phyloP scores from a whole-genome alignment of 805 yeast genomes.

The Metschnikowia dekortorum region DNA sequence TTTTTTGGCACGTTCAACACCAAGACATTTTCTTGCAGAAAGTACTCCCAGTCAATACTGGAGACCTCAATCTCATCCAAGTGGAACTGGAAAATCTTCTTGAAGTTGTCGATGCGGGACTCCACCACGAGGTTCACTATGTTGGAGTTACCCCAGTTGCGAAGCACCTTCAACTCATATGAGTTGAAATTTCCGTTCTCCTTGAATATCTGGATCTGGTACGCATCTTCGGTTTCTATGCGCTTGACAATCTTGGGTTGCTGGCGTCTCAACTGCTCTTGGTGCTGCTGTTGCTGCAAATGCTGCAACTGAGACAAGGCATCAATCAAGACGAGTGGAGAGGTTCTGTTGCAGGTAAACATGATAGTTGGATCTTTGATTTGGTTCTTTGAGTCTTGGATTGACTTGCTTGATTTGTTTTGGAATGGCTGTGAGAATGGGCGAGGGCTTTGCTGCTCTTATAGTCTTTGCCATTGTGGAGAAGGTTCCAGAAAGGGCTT shows the following conservation, averaged over 20 bases:
- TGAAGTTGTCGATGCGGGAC: constrained; percentile 27
- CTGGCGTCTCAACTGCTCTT: constrained; percentile 7
- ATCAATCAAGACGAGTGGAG: constrained; percentile 13
- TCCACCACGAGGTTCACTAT: constrained; percentile 16
- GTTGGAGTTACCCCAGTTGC: constrained; percentile 8
- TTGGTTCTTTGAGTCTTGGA: background rate
- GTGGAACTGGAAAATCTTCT: constrained; percentile 28
- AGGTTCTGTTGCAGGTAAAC: constrained; percentile 13
- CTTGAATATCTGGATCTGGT: constrained; percentile 36
- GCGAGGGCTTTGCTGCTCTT: background rate
- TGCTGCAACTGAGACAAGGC: constrained; percentile 13
- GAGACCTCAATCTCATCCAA: constrained; percentile 27
- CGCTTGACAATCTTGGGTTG: constrained; percentile 30
- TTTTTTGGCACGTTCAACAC: constrained; percentile 35
- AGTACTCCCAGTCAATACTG: constrained; percentile 34
- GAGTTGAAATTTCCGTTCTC: constrained; percentile 29
- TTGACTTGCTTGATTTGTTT: background rate
- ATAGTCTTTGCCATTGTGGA: background rate
- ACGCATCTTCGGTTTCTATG: constrained; percentile 30
- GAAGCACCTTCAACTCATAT: constrained; percentile 26
- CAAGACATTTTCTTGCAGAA: constrained; percentile 26
- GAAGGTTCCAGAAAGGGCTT: constrained; percentile 10
- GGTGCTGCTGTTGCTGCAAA: constrained; percentile 13
- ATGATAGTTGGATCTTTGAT: background rate
- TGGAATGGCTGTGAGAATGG: too few relatives aligned